Base-by-base conservation (phyloP, 257 asterid species). In the Nyctanthes arbortristis region DNA sequence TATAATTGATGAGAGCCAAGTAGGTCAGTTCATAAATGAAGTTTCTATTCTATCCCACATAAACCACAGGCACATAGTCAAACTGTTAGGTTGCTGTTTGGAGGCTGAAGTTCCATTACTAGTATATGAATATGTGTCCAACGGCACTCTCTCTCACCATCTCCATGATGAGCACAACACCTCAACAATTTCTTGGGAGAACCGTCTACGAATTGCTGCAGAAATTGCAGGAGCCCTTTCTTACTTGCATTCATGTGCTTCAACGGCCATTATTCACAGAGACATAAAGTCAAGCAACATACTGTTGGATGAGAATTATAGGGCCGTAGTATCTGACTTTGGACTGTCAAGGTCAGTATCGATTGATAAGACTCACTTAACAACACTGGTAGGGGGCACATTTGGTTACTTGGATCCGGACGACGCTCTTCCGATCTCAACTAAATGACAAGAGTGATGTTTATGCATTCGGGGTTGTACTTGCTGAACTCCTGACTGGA, bases 161-260 rank as follows among this genome's bases (percentile, higher is more conserved):
- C 69, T 64, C 27, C 54, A 64, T 13, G 12, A 64, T 4, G 7
- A 3, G 11, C 30, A 12, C 29, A 14, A 14, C 27, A 8, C 25
- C 12, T 2, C 25, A 11, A 25, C 34, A 40, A 6, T 70, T 18
- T n/a, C 16, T 13, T 61, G 37, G 74, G 62, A 70, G 20, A 28
- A 70, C 16, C 61, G 74, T 18, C 6, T 70, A 55, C 7, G 28
- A n/a, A 70, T 70, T 40, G 74, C 62, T 60, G 49, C 62, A 13
- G 74, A 70, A 61, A 36, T 70, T 59, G 74, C 74, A 7, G 55
- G 74, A 39, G 68, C 74, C 20, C 37, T 70, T 31, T 14, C 74
- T 43, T 61, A 43, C 36, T 29, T 61, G 61, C 74, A 70, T 40
- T 70, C 74, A 30, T 60, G 63, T 24, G 74, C 68, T 40, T 61